These are phyloP conservation scores for Rhizopus sp. DNA, from an alignment of 371 early-diverging fungal species.

Conservation along the genomic window DNA sequence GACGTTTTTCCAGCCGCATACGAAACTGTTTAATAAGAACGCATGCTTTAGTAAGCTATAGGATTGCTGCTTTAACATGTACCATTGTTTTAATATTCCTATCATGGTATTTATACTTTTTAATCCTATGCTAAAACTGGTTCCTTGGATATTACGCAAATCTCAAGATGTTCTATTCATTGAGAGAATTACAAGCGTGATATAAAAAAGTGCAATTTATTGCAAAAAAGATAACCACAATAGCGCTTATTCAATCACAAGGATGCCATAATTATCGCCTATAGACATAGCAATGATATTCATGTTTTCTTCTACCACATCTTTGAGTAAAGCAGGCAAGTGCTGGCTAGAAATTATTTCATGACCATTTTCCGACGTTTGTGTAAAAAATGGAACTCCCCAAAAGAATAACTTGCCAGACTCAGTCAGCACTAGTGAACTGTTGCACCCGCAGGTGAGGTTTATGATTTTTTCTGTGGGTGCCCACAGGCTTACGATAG, in stretches of 20 bases:
- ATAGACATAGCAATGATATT: neutral
- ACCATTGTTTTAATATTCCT: too few species aligned
- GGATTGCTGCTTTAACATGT: too few species aligned
- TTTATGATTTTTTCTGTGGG: slow-evolving; percentile 45
- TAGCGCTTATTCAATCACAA: neutral
- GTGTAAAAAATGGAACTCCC: slow-evolving; percentile 80
- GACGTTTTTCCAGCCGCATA: too few species aligned
- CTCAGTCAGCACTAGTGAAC: slow-evolving; percentile 72
- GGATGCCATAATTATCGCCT: neutral
- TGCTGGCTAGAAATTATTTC: slow-evolving; percentile 50
- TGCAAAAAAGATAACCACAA: too few species aligned
- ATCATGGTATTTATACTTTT: too few species aligned
- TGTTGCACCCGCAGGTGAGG: slow-evolving; percentile 86
- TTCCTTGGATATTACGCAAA: too few species aligned
- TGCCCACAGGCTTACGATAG: slow-evolving; percentile 43
- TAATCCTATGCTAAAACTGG: too few species aligned
- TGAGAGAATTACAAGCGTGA: too few species aligned
- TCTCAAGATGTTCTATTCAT: too few species aligned
- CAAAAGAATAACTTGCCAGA: slow-evolving; percentile 81
- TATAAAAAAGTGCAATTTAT: too few species aligned
- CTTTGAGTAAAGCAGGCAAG: slow-evolving; percentile 21
- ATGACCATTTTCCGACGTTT: slow-evolving; percentile 70
- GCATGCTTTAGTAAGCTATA: too few species aligned
- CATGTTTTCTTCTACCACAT: neutral
- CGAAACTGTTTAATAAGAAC: too few species aligned